These are phyloP conservation scores for Anthracocystis setariae DNA, from an alignment of 1,284 basidiomycete genomes.

Conservation along the genomic window DNA sequence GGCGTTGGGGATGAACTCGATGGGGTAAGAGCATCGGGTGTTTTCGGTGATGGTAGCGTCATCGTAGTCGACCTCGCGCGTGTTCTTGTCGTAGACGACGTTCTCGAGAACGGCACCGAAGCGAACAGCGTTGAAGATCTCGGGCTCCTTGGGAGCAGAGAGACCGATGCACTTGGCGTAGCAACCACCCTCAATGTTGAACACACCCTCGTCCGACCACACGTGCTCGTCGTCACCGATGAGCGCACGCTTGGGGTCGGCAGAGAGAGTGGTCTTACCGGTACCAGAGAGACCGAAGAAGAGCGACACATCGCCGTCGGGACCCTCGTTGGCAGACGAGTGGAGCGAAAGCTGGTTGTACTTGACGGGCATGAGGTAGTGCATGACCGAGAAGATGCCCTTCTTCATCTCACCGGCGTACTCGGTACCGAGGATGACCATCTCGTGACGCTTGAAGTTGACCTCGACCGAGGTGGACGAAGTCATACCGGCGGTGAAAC, in stretches of 20 bases:
- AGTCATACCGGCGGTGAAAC: constrained; percentile 99
- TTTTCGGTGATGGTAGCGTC: constrained; percentile 98
- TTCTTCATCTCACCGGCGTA: constrained; percentile 99
- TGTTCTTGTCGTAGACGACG: constrained; percentile 92
- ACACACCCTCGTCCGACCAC: constrained; percentile 77
- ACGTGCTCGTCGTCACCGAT: constrained; percentile 68
- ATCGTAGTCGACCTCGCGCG: constrained; percentile 91
- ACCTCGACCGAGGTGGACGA: constrained; percentile 98
- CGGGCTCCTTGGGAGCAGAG: constrained; percentile 93
- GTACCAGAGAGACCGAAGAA: constrained; percentile 99
- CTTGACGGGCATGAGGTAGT: constrained; percentile 98
- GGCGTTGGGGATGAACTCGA: constrained; percentile 86
- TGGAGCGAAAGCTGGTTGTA: constrained; percentile 97
- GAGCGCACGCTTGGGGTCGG: constrained; percentile 62
- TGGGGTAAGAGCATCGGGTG: constrained; percentile 80
- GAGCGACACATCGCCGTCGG: constrained; percentile 90
- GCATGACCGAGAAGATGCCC: constrained; percentile 99
- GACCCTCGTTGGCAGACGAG: constrained; percentile 98
- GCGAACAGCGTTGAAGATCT: constrained; percentile 94
- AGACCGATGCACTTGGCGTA: constrained; percentile 99
- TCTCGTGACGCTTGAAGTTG: constrained; percentile 99
- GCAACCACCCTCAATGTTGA: constrained; percentile 99
- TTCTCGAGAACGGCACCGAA: constrained; percentile 98
- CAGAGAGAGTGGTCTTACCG: constrained; percentile 79
- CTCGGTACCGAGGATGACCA: constrained; percentile 99